A percentile compares a stretch with the other conserved stretches of the same genome.
Evolutionary conservation across 345 rosid species (phyloP).

Genomic region (Sapria himalayana): DNA sequence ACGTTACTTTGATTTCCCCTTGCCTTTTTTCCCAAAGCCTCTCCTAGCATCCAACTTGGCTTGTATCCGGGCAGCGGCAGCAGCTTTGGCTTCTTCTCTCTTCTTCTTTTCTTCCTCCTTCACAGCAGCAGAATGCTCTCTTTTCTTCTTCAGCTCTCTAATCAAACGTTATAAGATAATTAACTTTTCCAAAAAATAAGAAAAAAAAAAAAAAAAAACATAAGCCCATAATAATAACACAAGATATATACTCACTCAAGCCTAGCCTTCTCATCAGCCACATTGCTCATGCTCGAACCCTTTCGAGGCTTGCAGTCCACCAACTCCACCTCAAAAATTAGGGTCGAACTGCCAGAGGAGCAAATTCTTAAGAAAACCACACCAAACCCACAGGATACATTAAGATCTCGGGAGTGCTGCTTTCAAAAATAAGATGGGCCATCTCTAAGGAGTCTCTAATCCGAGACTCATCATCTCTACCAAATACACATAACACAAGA

Average conservation of each 20-base stretch:
- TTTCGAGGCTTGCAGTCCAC: conserved; percentile 58
- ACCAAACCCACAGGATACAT: neutral
- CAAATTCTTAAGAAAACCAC: neutral
- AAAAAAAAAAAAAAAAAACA: neutral
- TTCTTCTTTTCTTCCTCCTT: conserved; percentile 76
- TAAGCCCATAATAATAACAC: too few relatives aligned
- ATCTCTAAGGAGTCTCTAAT: too few relatives aligned
- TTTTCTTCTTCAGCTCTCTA: conserved; percentile 85
- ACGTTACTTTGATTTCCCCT: conserved; percentile 48
- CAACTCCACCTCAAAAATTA: conserved; percentile 71
- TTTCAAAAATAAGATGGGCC: too few relatives aligned
- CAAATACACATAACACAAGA: too few relatives aligned
- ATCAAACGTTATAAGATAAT: neutral
- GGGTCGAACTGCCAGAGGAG: conserved; percentile 38
- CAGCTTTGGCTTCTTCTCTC: conserved; percentile 89
- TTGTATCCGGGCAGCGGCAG: conserved; percentile 75
- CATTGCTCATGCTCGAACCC: conserved; percentile 51
- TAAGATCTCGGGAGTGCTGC: neutral
- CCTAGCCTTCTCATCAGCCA: conserved; percentile 69
- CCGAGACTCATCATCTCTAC: too few relatives aligned
- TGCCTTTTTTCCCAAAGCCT: conserved; percentile 61
- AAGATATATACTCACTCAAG: conserved; percentile 79
- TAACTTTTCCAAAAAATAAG: neutral
- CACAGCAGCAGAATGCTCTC: conserved; percentile 52
- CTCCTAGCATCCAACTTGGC: conserved; percentile 81